These are phyloP conservation scores for Cladosporium halotolerans DNA, from an alignment of 2,329 filamentous ascomycete species.

Conservation along the genomic window DNA sequence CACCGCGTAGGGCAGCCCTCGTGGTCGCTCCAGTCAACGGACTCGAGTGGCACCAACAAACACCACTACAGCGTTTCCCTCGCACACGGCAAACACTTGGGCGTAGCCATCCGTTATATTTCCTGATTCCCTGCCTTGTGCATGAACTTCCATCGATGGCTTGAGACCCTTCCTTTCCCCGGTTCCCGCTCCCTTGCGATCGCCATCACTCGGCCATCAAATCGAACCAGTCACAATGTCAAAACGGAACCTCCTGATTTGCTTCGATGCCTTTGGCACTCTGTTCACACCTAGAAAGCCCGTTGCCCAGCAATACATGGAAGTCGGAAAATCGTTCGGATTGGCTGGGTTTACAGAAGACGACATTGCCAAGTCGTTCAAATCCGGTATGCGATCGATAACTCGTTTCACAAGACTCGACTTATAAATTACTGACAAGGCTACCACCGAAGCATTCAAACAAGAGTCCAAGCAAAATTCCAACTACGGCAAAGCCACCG, in stretches of 20 bases:
- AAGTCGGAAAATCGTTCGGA: conserved; percentile 47
- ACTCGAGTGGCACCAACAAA: too few relatives aligned
- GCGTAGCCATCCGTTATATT: too few relatives aligned
- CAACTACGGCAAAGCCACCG: conserved; percentile 53
- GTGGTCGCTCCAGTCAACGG: too few relatives aligned
- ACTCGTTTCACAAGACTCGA: neutral
- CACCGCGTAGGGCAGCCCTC: too few relatives aligned
- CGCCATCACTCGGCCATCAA: neutral
- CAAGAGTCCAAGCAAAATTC: conserved; percentile 43
- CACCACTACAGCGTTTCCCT: too few relatives aligned
- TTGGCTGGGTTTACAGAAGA: conserved; percentile 38
- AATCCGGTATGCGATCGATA: conserved; percentile 26
- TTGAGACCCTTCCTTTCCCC: neutral
- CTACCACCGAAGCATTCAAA: conserved; percentile 39
- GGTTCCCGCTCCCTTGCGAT: neutral
- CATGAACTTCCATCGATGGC: too few relatives aligned
- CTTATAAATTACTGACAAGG: neutral
- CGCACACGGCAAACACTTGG: too few relatives aligned
- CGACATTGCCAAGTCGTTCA: conserved; percentile 37
- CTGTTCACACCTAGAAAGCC: conserved; percentile 49
- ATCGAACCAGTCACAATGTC: conserved; percentile 10
- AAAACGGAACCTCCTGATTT: conserved; percentile 48
- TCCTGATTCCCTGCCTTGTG: neutral
- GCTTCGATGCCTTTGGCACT: conserved; percentile 62
- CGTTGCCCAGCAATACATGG: conserved; percentile 50